Evolutionary conservation across 352 stramenopile genomes (phyloP).

Genomic region (Globisporangium iwayamae): DNA sequence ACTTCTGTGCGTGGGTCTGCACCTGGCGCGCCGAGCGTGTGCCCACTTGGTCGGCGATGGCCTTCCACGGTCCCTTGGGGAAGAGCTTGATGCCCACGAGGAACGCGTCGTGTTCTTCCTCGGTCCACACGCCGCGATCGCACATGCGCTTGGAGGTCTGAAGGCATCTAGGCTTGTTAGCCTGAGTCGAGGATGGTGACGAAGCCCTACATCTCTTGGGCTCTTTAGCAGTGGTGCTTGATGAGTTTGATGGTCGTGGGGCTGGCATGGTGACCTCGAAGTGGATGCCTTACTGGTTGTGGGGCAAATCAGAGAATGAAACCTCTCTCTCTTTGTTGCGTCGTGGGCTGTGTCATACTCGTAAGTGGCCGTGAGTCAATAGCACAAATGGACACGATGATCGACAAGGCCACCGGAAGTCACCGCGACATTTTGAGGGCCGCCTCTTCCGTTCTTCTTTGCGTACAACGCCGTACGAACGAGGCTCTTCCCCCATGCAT

Average conservation of each 20-base stretch:
- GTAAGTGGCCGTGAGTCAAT: too few species aligned
- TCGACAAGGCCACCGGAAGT: too few species aligned
- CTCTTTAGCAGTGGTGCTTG: neutral
- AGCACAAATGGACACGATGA: too few species aligned
- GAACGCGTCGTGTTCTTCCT: slow-evolving; percentile 36
- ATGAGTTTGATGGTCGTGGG: neutral
- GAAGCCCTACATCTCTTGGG: neutral
- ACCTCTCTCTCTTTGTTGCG: too few species aligned
- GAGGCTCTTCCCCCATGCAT: too few species aligned
- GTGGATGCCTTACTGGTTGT: neutral
- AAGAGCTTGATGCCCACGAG: slow-evolving; percentile 26
- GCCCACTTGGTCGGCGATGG: slow-evolving; percentile 27
- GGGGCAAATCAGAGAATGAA: neutral
- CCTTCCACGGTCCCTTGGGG: slow-evolving; percentile 26
- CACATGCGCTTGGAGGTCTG: neutral
- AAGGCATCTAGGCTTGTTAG: neutral
- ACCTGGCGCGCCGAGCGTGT: slow-evolving; percentile 56
- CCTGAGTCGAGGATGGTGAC: neutral
- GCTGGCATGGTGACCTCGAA: neutral
- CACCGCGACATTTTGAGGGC: too few species aligned
- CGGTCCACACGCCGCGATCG: slow-evolving; percentile 27
- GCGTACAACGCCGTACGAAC: too few species aligned
- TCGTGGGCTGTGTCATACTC: too few species aligned
- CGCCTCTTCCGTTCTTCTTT: too few species aligned
- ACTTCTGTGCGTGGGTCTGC: slow-evolving; percentile 56